Evolutionary conservation across 75 land plant genomes (phyloP).

Genomic region (Isoetes taiwanensis): DNA sequence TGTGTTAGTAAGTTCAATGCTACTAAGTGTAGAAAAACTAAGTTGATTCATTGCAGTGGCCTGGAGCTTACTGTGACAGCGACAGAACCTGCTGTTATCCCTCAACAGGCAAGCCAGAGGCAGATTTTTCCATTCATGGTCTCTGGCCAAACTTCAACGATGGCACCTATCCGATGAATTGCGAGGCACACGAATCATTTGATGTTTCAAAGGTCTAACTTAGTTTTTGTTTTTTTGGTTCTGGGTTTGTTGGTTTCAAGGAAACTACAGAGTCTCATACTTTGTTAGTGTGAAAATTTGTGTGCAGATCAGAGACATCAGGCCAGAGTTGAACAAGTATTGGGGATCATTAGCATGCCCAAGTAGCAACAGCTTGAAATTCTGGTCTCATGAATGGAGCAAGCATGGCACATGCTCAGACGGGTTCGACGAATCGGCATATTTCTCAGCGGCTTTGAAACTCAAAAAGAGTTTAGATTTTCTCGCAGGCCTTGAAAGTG

Average conservation of each 20-base stretch:
- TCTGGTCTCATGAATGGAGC: conserved; percentile 79
- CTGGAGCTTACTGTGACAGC: conserved; percentile 72
- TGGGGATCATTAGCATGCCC: conserved; percentile 73
- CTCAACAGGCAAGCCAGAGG: conserved; percentile 53
- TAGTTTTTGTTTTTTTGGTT: background rate
- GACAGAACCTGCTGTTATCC: conserved; percentile 58
- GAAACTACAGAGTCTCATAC: background rate
- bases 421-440: conserved; percentile 36
- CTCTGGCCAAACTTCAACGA: conserved; percentile 76
- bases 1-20: too few species aligned
- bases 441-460: conserved; percentile 39
- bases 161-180: conserved; percentile 58
- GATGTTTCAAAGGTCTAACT: conserved; percentile 35
- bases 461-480: conserved; percentile 30
- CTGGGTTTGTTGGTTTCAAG: background rate
- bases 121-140: conserved; percentile 69
- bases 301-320: conserved; percentile 38
- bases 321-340: conserved; percentile 15
- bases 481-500: conserved; percentile 23
- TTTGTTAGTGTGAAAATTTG: background rate
- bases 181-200: conserved; percentile 32
- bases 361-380: conserved; percentile 29
- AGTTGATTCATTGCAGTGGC: conserved; percentile 93
- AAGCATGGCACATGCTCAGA: conserved; percentile 84
- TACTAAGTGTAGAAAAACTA: too few species aligned